Percentiles rank a stretch among this genome's conserved stretches.
Conservation (phyloP, 2,329 filamentous ascomycete genomes). For the Xylariales sp. region DNA sequence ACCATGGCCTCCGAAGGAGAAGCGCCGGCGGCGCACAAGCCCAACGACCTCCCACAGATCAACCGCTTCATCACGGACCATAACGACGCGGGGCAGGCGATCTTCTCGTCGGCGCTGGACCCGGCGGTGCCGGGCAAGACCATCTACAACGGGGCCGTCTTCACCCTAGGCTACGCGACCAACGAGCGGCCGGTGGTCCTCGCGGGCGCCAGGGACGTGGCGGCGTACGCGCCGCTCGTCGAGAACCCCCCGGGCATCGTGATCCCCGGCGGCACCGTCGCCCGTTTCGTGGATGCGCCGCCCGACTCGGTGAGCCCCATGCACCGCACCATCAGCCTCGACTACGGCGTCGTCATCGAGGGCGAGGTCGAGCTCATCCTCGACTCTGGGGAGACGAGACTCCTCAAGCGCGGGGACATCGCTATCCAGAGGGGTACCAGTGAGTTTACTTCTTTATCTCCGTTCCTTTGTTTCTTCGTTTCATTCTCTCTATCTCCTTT, state of each 20-base stretch:
- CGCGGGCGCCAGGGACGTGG: conserved; percentile 38
- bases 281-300: conserved; percentile 40
- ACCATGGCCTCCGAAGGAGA: conserved; percentile 2
- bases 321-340: conserved; percentile 43
- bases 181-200: conserved; percentile 41
- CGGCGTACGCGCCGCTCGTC: conserved; percentile 38
- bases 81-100: conserved; percentile 24
- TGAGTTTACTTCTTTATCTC: too few species aligned
- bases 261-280: conserved; percentile 36
- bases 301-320: conserved; percentile 34
- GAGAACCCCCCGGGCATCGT: conserved; percentile 42
- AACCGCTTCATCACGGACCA: conserved; percentile 29
- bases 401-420: conserved; percentile 40
- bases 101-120: conserved; percentile 25
- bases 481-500: too few species aligned
- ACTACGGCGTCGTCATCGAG: conserved; percentile 46
- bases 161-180: conserved; percentile 45
- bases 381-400: conserved; percentile 37
- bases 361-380: conserved; percentile 43
- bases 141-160: conserved; percentile 35
- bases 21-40: conserved; percentile 11
- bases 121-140: conserved; percentile 13
- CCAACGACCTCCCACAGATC: conserved; percentile 11
- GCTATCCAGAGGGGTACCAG: conserved; percentile 42
- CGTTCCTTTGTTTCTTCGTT: too few species aligned